Conservation (phyloP, 2,329 filamentous ascomycete species). For the Sporothrix protearum region DNA sequence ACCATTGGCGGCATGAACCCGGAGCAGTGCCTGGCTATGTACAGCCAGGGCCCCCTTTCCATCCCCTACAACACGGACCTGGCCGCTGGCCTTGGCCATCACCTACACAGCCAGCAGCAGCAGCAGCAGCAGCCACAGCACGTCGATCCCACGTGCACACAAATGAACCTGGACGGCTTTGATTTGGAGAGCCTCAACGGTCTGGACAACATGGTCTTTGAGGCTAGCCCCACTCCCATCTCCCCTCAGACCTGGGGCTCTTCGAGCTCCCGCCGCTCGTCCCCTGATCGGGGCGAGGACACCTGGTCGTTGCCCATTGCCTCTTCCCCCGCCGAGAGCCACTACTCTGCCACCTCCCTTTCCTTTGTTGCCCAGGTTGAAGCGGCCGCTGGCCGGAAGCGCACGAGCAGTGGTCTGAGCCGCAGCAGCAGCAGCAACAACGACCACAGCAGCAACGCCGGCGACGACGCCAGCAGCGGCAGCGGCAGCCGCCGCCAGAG, state of each 20-base stretch:
- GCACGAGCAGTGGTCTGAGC: neutral
- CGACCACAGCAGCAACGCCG: neutral
- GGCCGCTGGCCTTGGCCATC: constrained; percentile 22
- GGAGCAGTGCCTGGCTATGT: constrained; percentile 51
- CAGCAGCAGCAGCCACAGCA: constrained; percentile 39
- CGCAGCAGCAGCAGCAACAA: neutral
- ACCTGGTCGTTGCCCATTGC: constrained; percentile 43
- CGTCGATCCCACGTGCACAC: constrained; percentile 49
- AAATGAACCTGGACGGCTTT: constrained; percentile 48
- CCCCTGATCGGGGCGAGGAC: constrained; percentile 49
- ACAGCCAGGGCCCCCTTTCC: constrained; percentile 43
- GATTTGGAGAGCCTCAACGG: constrained; percentile 14
- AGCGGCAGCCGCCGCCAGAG: constrained; percentile 48
- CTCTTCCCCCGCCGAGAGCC: constrained; percentile 45
- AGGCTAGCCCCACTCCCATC: constrained; percentile 46
- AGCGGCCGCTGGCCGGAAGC: neutral
- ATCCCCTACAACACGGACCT: constrained; percentile 45
- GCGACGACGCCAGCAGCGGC: neutral
- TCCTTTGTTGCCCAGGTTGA: constrained; percentile 18
- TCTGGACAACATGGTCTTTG: constrained; percentile 47
- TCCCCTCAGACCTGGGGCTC: constrained; percentile 54
- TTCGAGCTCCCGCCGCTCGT: constrained; percentile 51
- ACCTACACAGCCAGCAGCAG: neutral
- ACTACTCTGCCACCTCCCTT: constrained; percentile 41
- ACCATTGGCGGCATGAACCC: constrained; percentile 44